Conservation (phyloP, 345 rosid species). For the Hirschfeldia incana region DNA sequence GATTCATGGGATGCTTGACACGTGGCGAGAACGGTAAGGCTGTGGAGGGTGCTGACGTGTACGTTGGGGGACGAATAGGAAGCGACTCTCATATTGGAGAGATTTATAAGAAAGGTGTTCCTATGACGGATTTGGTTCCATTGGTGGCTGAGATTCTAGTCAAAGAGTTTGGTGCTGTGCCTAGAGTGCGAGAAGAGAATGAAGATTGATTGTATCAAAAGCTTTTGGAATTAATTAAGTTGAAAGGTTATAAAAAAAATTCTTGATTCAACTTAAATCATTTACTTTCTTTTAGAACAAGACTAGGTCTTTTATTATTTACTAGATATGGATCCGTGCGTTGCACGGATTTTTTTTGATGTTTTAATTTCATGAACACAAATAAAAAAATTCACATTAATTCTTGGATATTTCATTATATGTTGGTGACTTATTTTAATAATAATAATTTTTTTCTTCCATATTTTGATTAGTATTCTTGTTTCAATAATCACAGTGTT, state of each 20-base stretch:
- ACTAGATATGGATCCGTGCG: no score
- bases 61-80: conserved; percentile 81
- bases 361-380: no score
- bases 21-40: conserved; percentile 64
- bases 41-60: conserved; percentile 82
- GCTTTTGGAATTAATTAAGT: not conserved
- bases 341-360: no score
- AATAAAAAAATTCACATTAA: no score
- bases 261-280: not conserved
- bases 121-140: conserved; percentile 80
- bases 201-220: conserved; percentile 54
- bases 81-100: conserved; percentile 84
- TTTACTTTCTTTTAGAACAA: no score
- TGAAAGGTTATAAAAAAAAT: not conserved
- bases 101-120: conserved; percentile 78
- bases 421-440: no score
- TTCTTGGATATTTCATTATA: no score
- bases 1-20: conserved; percentile 93
- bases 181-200: conserved; percentile 73
- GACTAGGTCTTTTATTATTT: no score
- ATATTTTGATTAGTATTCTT: no score
- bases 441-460: no score
- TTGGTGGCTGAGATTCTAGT: conserved; percentile 76
- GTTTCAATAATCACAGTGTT: no score
- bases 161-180: conserved; percentile 77